Conservation (phyloP, 225 moss, liverwort and hornwort genomes). For the Pseudisothecium myosuroides region DNA sequence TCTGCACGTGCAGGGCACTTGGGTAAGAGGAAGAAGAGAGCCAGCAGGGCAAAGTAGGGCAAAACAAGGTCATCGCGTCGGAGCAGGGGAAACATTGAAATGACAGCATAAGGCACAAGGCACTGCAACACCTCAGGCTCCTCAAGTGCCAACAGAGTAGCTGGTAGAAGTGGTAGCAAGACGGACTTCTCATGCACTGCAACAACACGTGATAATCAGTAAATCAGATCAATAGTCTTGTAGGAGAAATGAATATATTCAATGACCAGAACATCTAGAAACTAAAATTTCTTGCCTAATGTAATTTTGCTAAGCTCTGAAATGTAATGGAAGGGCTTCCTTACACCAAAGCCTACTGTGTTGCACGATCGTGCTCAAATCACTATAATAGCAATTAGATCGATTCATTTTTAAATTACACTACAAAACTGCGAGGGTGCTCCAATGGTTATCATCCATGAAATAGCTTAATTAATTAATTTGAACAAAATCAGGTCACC, state of each 20-base stretch:
- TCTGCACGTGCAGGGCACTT: slow-evolving; percentile 4
- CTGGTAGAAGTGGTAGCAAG: slow-evolving; percentile 80
- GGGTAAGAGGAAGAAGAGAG: slow-evolving; percentile 52
- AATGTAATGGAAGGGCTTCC: not conserved
- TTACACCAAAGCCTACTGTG: not conserved
- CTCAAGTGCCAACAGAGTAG: slow-evolving; percentile 68
- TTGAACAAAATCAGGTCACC: not conserved
- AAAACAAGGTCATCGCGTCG: slow-evolving; percentile 66
- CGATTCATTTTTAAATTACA: not conserved
- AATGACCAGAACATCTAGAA: not conserved
- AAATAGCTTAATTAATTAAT: not conserved
- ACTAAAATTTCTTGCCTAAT: not conserved
- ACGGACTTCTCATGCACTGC: slow-evolving; percentile 99
- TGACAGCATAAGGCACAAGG: slow-evolving; percentile 57
- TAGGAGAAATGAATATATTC: not conserved
- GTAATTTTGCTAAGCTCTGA: not conserved
- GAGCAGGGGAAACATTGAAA: slow-evolving; percentile 95
- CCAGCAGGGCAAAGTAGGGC: slow-evolving; percentile 59
- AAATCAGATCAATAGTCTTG: not conserved
- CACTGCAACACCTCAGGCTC: slow-evolving; percentile 61
- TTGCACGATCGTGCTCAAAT: not conserved
- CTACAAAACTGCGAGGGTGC: not conserved
- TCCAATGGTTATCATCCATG: not conserved
- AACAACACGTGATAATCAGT: not conserved
- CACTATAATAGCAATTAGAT: not conserved